A percentile compares a stretch with the other conserved stretches of the same genome.
These are phyloP conservation scores for Aurantiochytrium sp. DNA, from an alignment of 108 stramenopile species.

Conservation along the genomic window DNA sequence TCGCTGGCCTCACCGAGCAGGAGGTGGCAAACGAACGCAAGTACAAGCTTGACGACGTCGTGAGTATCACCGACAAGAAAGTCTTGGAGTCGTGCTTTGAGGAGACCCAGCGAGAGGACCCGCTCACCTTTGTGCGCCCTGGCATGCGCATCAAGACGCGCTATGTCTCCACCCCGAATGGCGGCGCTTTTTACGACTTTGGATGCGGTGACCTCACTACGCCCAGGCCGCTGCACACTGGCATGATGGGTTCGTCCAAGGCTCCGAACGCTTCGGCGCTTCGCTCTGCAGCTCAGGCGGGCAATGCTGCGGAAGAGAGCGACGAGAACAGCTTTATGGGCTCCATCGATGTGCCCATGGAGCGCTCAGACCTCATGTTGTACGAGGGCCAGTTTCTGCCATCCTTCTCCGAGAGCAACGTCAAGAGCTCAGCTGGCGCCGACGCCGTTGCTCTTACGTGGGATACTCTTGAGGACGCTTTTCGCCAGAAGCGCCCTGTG, in stretches of 20 bases:
- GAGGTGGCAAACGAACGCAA: background rate
- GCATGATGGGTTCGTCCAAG: background rate
- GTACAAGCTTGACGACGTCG: background rate
- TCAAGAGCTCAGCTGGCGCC: background rate
- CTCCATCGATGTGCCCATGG: background rate
- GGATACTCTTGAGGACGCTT: background rate
- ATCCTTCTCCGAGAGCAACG: background rate
- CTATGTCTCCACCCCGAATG: background rate
- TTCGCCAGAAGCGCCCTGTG: background rate
- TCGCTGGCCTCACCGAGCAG: background rate
- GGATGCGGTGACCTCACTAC: background rate
- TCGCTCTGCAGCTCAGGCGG: background rate
- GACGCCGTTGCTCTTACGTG: background rate
- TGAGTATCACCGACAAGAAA: background rate
- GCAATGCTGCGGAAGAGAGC: background rate
- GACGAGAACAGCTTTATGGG: background rate
- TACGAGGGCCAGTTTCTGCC: conserved; percentile 1
- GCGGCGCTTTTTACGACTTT: background rate
- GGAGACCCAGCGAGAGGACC: background rate
- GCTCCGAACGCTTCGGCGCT: background rate
- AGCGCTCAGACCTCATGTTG: background rate
- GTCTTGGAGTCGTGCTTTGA: background rate
- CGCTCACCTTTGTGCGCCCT: background rate
- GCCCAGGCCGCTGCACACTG: background rate
- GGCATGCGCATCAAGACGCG: background rate